Base-by-base conservation (phyloP, 371 early-diverging fungal genomes). In the Lichtheimia corymbifera region DNA sequence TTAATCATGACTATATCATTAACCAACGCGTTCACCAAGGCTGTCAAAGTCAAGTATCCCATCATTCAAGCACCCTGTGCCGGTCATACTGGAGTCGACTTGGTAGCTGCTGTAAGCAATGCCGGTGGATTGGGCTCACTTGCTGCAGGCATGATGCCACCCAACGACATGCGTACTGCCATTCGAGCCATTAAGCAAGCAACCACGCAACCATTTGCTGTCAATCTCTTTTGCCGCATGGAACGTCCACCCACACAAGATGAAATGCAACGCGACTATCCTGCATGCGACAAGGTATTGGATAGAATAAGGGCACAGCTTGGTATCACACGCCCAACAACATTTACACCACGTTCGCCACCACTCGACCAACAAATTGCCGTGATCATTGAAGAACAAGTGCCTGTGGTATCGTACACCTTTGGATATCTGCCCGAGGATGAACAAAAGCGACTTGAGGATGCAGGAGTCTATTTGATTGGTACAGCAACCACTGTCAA, bases 1-100 rank as follows among this genome's bases (percentile, higher is more conserved):
- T 5, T 0, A 1, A 47, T 47, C 18, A 18, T 22, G 47, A 47
- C 47, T 15, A 56, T 18, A 20, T 35, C 35, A 35, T 61, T 61
- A 12, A 42, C 50, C 17, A 67, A 59, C 28, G 25, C 62, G 5
- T 54, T 68, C 43, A 63, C 64, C 15, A 40, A 61, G 5, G 66
- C 70, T 18, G 27, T 72, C 13, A 44, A 55, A 45, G n/a, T 80
- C 11, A 61, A 62, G 13, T 76, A 70, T 30, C 80, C 80, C 4
- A 64, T 80, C 47, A 52, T 80, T 5, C 73, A 74, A 53, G 80
- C 77, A 53, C 80, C 80, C 6, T 74, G 73, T 53, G 80, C 77
- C 13, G 77, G 77, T 0, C 77, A 76, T 35, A 68, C 80, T 3
- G 65, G 61, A 4, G 63, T 53, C 9, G 66, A 69, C 0, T 59